phyloP scores from a whole-genome alignment of 1,284 basidiomycete species.

The Apiotrichum veenhuisii region DNA sequence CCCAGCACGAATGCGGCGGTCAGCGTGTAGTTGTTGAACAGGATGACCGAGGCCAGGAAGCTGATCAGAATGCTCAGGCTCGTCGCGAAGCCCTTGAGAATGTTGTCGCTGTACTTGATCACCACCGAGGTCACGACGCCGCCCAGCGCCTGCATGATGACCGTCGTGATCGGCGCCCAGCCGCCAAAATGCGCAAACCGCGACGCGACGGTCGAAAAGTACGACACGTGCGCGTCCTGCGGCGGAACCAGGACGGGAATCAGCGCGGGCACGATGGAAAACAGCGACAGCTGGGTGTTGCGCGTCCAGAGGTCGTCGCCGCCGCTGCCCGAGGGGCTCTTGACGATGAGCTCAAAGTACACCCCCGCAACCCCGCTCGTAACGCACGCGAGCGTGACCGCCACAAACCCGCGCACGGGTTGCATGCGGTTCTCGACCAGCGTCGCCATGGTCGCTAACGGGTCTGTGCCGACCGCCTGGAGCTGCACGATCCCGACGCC shows the following conservation, averaged over 20 bases:
- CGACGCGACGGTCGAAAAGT: conserved; percentile 28
- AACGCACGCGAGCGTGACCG: conserved; percentile 86
- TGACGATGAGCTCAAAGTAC: conserved; percentile 97
- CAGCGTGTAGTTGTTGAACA: conserved; percentile 84
- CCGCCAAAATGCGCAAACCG: conserved; percentile 61
- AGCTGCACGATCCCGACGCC: conserved; percentile 93
- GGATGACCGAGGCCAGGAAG: conserved; percentile 79
- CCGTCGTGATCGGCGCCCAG: conserved; percentile 91
- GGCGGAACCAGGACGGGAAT: conserved; percentile 69
- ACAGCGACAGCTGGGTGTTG: conserved; percentile 92
- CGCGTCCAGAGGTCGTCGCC: conserved; percentile 88
- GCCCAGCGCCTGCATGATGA: conserved; percentile 80
- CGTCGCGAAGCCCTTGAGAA: conserved; percentile 83
- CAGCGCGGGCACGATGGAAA: conserved; percentile 86
- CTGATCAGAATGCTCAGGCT: conserved; percentile 88
- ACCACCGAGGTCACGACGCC: conserved; percentile 78
- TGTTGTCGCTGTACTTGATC: conserved; percentile 55
- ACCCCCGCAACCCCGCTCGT: conserved; percentile 97
- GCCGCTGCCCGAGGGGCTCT: conserved; percentile 61
- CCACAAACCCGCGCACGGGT: conserved; percentile 73
- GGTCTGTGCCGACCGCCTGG: conserved; percentile 52
- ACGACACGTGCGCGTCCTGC: conserved; percentile 36
- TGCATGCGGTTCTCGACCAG: conserved; percentile 57
- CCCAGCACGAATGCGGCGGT: conserved; percentile 80
- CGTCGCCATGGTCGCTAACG: background rate